Base-by-base conservation (phyloP, 2,329 filamentous ascomycete genomes). In the Xylariaceae sp. region DNA sequence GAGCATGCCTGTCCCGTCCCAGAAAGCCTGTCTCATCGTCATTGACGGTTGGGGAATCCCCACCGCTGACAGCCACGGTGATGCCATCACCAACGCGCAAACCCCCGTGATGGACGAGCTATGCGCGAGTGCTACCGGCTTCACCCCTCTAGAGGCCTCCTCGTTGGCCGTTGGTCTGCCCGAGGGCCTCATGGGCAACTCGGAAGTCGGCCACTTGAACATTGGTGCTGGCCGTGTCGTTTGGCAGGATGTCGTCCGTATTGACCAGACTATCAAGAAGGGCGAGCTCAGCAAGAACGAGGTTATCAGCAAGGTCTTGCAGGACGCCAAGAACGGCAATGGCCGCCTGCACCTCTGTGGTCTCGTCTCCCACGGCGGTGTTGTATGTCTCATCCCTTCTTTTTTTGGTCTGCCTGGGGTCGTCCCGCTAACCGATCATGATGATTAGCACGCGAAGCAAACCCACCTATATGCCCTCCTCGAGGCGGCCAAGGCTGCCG, bases 1-100 rank as follows among this genome's bases (percentile, higher is more conserved):
- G 15, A 49, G 57, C 42, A 82, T 81, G 78, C 76, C 80, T 73
- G 78, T 78, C 70, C 78, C 81, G 70, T 79, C 81, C 65, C 82
- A 84, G 57, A 84, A 84, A 74, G 82, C 82, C 70, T 84, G 82
- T 75, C 79, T 85, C 73, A 84, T 99, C 84, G 94, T 97, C 78
- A 99, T 99, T 82, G 94, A 99, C 80, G 94, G 94, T 73, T 99
- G 94, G 94, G 94, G 94, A 73, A 85, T 97, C 71, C 85, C 92
- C 70, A 86, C 86, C 65, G 87, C 88, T 67, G 79, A 87, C 60
- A 95, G 92, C 59, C 89, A 96, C 76, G 93, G 94, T 76, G 93
- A 99, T 80, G 94, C 94, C 73, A 97, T 99, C 75, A 87, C 92
- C 69, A 90, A 90, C 65, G 94, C 93, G 68, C 83, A 96, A 67